Evolutionary conservation across 768 basidiomycete genomes (phyloP), one percentile per base, ranked within the genome.

Genomic region (Goffeauzyma gilvescens): DNA sequence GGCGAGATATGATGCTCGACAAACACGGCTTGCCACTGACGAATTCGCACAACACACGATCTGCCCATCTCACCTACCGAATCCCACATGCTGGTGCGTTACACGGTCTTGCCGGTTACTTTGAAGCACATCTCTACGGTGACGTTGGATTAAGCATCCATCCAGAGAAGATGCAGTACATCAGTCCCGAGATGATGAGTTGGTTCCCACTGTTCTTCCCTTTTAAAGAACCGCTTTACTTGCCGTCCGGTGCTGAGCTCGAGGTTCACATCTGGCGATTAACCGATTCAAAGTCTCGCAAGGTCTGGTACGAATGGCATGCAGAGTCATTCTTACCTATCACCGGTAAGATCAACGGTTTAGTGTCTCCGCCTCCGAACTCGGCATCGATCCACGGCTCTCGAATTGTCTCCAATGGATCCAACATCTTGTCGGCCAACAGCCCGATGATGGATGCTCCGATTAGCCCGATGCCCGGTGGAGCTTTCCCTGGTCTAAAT

Each of bases 141-240:
- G 77, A 79, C 48, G 70, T 96, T 17, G 84, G 86, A 0, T 67
- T 95, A 20, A 93, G 84, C 55, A 95, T 93, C 31, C 90, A 96
- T 58, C 93, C 93, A 0, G 74, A 81, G 40, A 75, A 78, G 36
- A 84, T 81, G 58, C 79, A 84, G 21, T 70, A 74, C 34, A 71
- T 89, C 41, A 87, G 85, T 6, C 87, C 83, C 54, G 79, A 96
- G 53, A 98, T 98, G 93, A 69, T 96, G 54, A 95, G 89, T 58
- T 98, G 93, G 93, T 98, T 98, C 67, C 93, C 93, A 0, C 65
- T 95, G 15, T 93, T 85, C 66, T 90, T 98, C 65, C 93, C 93
- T 2, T 75, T 96, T 59, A 80, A 93, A 85, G 85, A 93, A 53
- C 84, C 93, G 0, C 65, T 98, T 4, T 96, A 93, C 59, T 71